phyloP scores from a whole-genome alignment of 2,329 filamentous ascomycete species.

The Aspergillus eucalypticola region DNA sequence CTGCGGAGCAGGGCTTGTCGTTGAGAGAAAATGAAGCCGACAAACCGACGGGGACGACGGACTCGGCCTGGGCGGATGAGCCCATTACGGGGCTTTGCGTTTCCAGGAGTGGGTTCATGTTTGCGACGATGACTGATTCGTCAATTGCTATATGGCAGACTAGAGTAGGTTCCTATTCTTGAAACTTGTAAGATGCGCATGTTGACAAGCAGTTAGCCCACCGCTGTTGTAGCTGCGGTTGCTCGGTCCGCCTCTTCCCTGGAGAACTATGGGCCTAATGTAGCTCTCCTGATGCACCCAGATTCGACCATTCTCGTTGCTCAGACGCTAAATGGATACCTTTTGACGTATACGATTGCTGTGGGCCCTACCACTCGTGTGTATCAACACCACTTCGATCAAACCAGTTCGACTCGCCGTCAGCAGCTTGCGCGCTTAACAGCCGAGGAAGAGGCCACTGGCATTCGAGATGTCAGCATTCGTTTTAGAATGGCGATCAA shows the following conservation, averaged over 20 bases:
- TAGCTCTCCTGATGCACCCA: conserved; percentile 80
- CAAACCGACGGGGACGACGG: conserved; percentile 28
- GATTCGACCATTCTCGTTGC: conserved; percentile 91
- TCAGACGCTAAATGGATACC: conserved; percentile 78
- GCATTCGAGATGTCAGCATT: conserved; percentile 82
- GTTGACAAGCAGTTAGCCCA: conserved; percentile 62
- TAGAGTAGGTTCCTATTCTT: conserved; percentile 60
- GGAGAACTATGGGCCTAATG: conserved; percentile 79
- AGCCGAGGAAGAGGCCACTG: conserved; percentile 78
- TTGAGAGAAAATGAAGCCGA: conserved; percentile 27
- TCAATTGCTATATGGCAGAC: conserved; percentile 96
- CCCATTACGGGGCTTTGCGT: conserved; percentile 73
- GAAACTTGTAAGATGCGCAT: conserved; percentile 22
- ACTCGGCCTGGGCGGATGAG: conserved; percentile 55
- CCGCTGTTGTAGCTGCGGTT: conserved; percentile 81
- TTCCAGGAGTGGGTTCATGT: conserved; percentile 76
- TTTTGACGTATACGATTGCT: conserved; percentile 92
- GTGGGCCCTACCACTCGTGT: conserved; percentile 79
- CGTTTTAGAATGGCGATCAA: conserved; percentile 98
- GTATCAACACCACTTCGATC: conserved; percentile 76
- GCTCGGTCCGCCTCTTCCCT: conserved; percentile 79
- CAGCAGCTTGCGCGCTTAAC: conserved; percentile 52
- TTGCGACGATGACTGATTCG: conserved; percentile 82
- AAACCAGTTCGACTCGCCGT: conserved; percentile 46
- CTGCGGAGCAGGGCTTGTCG: conserved; percentile 26